Conservation (phyloP, 1,284 basidiomycete genomes). For the Xerocomus minutiporus region DNA sequence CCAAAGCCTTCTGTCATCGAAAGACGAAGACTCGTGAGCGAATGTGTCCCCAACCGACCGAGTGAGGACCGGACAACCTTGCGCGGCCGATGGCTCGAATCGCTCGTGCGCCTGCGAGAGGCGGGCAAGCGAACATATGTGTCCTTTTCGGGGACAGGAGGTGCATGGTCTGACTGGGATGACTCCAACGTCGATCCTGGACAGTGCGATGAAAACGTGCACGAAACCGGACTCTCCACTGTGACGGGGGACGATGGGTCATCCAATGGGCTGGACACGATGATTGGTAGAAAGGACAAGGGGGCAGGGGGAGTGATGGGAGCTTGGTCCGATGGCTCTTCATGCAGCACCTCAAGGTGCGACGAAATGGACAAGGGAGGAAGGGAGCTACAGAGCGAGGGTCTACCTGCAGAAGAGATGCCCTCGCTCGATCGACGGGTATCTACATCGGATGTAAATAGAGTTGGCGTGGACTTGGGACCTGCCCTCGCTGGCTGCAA, state of each 20-base stretch:
- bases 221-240: constrained; percentile 27
- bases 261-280: constrained; percentile 17
- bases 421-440: constrained; percentile 11
- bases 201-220: constrained; percentile 18
- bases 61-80: constrained; percentile 2
- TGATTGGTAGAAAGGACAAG: constrained; percentile 6
- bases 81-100: constrained; percentile 16
- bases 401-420: constrained; percentile 12
- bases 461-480: not conserved
- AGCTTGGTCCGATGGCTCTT: constrained; percentile 25
- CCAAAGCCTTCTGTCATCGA: constrained; percentile 34
- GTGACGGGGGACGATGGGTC: constrained; percentile 4
- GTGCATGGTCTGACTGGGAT: constrained; percentile 13
- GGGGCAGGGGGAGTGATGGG: constrained; percentile 12
- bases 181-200: constrained; percentile 19
- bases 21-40: constrained; percentile 38
- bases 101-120: constrained; percentile 19
- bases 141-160: constrained; percentile 16
- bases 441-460: constrained; percentile 4
- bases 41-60: constrained; percentile 27
- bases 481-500: not conserved
- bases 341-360: constrained; percentile 28
- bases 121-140: not conserved
- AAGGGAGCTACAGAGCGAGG: constrained; percentile 21
- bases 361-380: constrained; percentile 23